Evolutionary conservation across 768 basidiomycete genomes (phyloP), one percentile per base, ranked within the genome.

Genomic region (Naganishia onofrii): DNA sequence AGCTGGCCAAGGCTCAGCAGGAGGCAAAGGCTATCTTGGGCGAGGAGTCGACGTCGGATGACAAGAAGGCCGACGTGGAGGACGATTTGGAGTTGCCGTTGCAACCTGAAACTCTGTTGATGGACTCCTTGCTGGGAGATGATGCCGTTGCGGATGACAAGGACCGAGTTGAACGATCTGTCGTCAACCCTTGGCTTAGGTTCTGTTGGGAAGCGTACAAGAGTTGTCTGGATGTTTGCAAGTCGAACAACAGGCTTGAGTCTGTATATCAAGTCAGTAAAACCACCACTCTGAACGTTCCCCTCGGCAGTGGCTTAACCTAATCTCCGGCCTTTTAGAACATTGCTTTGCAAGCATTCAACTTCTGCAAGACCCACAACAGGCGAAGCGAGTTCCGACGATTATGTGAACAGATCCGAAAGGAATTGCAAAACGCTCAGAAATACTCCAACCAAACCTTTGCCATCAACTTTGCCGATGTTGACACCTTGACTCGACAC

Each of bases 151-250:
- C 32, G 31, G 60, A 70, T 52, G 93, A 86, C 84, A 90, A 91
- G 83, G 94, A 97, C 81, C 84, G 95, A 75, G 96, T 93, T 34
- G 94, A 98, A 82, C 84, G 95, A 55, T 90, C 93, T 8, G 86
- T 98, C 64, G 93, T 99, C 73, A 96, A 93, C 0, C 95, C 95
- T 0, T 96, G 93, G 89, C 89, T 98, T 78, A 93, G 94, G 79
- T 96, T 97, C 81, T 85, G 93, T n/a, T 98, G 94, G 93, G 95
- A 98, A 84, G 92, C 91, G 75, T 97, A 97, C 79, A 88, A 95
- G 68, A 96, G 92, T 23, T 92, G 90, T 0, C 84, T 99, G 51
- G 95, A 98, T 83, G 93, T 93, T 2, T 85, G 97, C 73, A 95
- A 97, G 80, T 95, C 96, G 79, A 97, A 96, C 77, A 90, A 92